Base-by-base conservation (phyloP, 129 eudicot genomes). In the Saposhnikovia divaricata region DNA sequence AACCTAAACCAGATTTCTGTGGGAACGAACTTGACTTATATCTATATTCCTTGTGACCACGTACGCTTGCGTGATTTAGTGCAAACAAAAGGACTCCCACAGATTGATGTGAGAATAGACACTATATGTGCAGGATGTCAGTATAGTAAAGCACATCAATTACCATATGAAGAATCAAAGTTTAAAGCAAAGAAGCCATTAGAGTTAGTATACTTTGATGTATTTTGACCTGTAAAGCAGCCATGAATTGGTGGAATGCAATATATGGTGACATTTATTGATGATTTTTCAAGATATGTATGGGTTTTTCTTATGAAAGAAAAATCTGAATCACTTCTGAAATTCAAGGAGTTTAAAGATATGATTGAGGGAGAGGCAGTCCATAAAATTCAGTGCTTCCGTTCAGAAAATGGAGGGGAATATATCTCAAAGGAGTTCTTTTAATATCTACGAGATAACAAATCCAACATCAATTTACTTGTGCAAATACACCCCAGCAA, bases 201-300 rank as follows among this genome's bases (percentile, higher is more conserved):
- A 19, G 70, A 80, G 51, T 6, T 80, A 1, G 38, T 68, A 2
- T 39, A 48, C 71, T 80, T 40, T 21, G 71, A 80, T 50, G 75
- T 80, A 34, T 80, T 80, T 80, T 71, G 82, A 6, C 25, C 13
- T 3, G 69, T 80, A 14, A 80, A 80, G 9, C 77, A 69, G 14
- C 23, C 77, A 11, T 71, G 71, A 2, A 23, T 38, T 34, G 34
- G 71, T 31, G 34, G 78, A 12, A 50, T 34, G 15, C 2, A 34
- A 21, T 80, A 80, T 9, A 80, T 70, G 82, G 31, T 80, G 23
- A 71, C 78, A 5, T 80, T 80, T n/a, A 80, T 70, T 68, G 70
- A 80, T 50, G 82, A 71, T n/a, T 80, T 70, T 27, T 80, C 66
- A 15, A 80, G 70, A 44, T 80, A 71, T 47, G 21, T 80, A 31